These are phyloP conservation scores for Saxophila tyrrhenica DNA, from an alignment of 495 filamentous ascomycete genomes.

Conservation along the genomic window DNA sequence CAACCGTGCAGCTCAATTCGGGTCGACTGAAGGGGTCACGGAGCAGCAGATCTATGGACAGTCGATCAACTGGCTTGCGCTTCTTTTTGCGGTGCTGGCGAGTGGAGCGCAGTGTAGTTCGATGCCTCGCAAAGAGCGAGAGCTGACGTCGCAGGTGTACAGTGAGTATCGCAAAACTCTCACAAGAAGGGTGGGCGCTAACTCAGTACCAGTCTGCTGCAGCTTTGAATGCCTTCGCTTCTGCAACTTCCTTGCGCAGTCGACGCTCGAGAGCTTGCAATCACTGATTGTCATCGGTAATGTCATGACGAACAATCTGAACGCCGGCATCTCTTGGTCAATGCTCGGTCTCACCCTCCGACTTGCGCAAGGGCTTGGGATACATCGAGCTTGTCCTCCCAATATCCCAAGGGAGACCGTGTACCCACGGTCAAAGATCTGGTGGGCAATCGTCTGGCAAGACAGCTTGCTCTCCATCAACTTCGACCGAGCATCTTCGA, in stretches of 20 bases:
- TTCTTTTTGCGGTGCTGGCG: conserved; percentile 68
- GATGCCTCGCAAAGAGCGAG: conserved; percentile 47
- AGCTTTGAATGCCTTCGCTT: conserved; percentile 52
- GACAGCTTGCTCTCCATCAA: conserved; percentile 50
- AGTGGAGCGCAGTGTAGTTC: conserved; percentile 74
- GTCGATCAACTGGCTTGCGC: conserved; percentile 53
- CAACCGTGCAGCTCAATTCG: conserved; percentile 44
- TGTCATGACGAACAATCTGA: conserved; percentile 54
- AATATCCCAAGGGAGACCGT: conserved; percentile 28
- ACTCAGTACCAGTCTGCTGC: conserved; percentile 41
- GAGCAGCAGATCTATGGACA: conserved; percentile 40
- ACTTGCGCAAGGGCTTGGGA: conserved; percentile 45
- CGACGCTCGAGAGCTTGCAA: conserved; percentile 48
- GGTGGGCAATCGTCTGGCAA: conserved; percentile 53
- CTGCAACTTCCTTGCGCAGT: conserved; percentile 49
- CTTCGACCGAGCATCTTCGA: conserved; percentile 46
- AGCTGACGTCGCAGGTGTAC: conserved; percentile 49
- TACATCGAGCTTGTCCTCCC: conserved; percentile 43
- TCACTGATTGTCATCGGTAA: conserved; percentile 48
- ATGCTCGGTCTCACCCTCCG: conserved; percentile 48
- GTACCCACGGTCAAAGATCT: conserved; percentile 23
- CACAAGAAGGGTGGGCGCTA: neutral
- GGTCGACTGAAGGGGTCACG: conserved; percentile 35
- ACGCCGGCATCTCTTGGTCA: conserved; percentile 50
- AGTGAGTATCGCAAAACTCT: conserved; percentile 26